Percentiles rank a stretch among this genome's conserved stretches.
Evolutionary conservation across 768 basidiomycete species (phyloP).

Genomic region (Pluteus cervinus): DNA sequence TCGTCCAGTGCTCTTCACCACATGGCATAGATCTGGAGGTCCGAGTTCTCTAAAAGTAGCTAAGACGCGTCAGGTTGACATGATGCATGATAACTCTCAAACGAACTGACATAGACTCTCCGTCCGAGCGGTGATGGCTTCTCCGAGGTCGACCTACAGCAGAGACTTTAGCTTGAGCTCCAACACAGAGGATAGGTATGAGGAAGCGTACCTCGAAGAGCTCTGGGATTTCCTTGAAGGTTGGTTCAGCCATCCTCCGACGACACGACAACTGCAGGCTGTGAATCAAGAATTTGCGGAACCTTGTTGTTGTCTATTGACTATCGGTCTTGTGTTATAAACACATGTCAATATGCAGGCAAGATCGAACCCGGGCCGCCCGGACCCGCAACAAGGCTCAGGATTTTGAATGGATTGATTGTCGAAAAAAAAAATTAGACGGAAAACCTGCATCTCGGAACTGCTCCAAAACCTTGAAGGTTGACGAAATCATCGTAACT

Average conservation of each 20-base stretch:
- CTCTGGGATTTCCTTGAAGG: constrained; percentile 93
- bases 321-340: too few species aligned
- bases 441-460: too few species aligned
- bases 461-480: too few species aligned
- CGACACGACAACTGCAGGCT: too few species aligned
- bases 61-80: constrained; percentile 29
- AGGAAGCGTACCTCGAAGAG: constrained; percentile 75
- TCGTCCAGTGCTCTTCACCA: constrained; percentile 85
- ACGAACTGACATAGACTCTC: constrained; percentile 76
- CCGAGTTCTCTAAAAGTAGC: constrained; percentile 96
- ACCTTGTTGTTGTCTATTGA: too few species aligned
- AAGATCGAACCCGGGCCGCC: too few species aligned
- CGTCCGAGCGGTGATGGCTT: constrained; percentile 83
- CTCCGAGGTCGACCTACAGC: constrained; percentile 78
- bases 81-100: constrained; percentile 2
- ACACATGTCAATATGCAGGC: too few species aligned
- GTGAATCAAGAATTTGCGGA: too few species aligned
- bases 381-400: too few species aligned
- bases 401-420: too few species aligned
- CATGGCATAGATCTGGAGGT: constrained; percentile 94
- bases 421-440: too few species aligned
- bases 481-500: too few species aligned
- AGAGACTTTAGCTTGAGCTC: constrained; percentile 2
- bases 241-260: constrained; percentile 58
- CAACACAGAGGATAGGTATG: neutral